A percentile compares a stretch with the other conserved stretches of the same genome.
Conservation (phyloP, 805 yeast genomes). For the Wickerhamomyces hampshirensis region DNA sequence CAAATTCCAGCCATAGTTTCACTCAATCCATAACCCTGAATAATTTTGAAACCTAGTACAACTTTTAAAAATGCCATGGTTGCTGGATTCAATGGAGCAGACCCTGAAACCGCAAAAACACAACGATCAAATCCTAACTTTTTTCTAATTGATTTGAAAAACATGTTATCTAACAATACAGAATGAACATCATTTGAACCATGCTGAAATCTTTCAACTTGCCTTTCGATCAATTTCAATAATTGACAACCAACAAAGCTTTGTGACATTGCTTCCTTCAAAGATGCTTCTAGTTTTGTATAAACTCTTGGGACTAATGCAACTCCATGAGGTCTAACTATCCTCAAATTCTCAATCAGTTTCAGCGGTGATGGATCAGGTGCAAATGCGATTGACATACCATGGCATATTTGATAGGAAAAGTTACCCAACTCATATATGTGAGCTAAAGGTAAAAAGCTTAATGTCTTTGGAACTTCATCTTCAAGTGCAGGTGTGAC, state of each 20-base stretch:
- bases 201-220: background rate
- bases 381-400: slow-evolving; percentile 36
- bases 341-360: slow-evolving; percentile 44
- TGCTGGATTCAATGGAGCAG: slow-evolving; percentile 56
- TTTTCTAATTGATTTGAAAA: slow-evolving; percentile 24
- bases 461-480: slow-evolving; percentile 28
- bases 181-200: background rate
- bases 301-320: slow-evolving; percentile 51
- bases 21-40: slow-evolving; percentile 52
- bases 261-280: slow-evolving; percentile 43
- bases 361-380: slow-evolving; percentile 27
- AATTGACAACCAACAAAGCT: slow-evolving; percentile 7
- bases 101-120: slow-evolving; percentile 35
- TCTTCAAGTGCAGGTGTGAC: slow-evolving; percentile 4
- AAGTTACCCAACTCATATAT: slow-evolving; percentile 36
- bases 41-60: slow-evolving; percentile 38
- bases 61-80: slow-evolving; percentile 52
- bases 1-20: slow-evolving; percentile 47
- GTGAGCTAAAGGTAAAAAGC: slow-evolving; percentile 54
- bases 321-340: slow-evolving; percentile 40
- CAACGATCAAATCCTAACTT: slow-evolving; percentile 36
- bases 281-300: slow-evolving; percentile 32
- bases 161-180: slow-evolving; percentile 28
- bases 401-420: slow-evolving; percentile 27
- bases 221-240: slow-evolving; percentile 1